A percentile compares a stretch with the other conserved stretches of the same genome.
Conservation (phyloP, 1,284 basidiomycete species). For the Ganoderma lingzhi region DNA sequence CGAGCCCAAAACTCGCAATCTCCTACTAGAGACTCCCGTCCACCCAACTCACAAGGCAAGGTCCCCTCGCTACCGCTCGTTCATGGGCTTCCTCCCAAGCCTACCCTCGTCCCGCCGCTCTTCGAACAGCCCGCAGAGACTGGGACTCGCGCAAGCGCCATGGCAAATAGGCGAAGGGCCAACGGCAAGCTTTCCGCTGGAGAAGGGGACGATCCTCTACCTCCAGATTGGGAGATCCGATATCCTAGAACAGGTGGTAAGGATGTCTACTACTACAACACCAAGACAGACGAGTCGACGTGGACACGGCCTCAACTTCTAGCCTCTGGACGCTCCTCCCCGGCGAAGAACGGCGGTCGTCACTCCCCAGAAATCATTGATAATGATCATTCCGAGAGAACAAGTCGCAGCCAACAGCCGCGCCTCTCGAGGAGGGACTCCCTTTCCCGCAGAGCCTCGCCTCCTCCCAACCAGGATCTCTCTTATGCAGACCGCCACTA, state of each 20-base stretch:
- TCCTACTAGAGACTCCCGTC: conserved; percentile 37
- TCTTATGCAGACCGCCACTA: conserved; percentile 72
- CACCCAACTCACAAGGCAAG: conserved; percentile 44
- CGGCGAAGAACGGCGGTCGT: conserved; percentile 34
- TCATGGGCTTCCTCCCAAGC: conserved; percentile 80
- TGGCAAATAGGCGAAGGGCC: conserved; percentile 44
- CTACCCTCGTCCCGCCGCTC: conserved; percentile 59
- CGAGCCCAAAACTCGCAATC: conserved; percentile 39
- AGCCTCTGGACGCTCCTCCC: conserved; percentile 35
- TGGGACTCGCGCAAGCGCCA: conserved; percentile 46
- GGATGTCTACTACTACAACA: conserved; percentile 67
- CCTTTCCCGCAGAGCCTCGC: conserved; percentile 27
- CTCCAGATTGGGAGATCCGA: conserved; percentile 69
- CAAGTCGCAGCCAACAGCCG: conserved; percentile 25
- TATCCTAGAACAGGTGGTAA: conserved; percentile 53
- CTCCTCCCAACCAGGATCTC: conserved; percentile 44
- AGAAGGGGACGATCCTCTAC: conserved; percentile 49
- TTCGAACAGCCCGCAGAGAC: conserved; percentile 66
- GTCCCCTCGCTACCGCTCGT: conserved; percentile 43
- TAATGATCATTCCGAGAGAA: conserved; percentile 17
- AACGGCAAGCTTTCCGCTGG: conserved; percentile 31
- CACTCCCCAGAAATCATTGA: conserved; percentile 30
- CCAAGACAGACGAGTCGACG: conserved; percentile 61
- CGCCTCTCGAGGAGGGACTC: conserved; percentile 26
- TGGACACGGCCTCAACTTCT: conserved; percentile 58